Conservation (phyloP, 1,139 yeast genomes). For the Candida gigantensis region DNA sequence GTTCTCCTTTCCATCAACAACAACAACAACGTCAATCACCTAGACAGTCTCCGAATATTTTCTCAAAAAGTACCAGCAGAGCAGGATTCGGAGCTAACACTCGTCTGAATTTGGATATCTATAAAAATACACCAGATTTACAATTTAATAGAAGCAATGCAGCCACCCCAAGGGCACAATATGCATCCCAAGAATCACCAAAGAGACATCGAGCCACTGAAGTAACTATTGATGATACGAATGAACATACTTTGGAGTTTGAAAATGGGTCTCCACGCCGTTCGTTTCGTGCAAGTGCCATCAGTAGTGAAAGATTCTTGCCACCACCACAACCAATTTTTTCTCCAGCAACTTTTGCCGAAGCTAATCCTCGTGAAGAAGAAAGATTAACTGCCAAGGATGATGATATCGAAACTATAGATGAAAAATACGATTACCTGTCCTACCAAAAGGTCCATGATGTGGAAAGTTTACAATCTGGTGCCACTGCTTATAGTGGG, state of each 20-base stretch:
- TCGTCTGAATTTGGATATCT: not conserved
- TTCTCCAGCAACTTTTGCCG: slow-evolving; percentile 62
- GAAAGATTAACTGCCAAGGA: not conserved
- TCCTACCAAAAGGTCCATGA: slow-evolving; percentile 40
- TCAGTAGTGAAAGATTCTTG: slow-evolving; percentile 50
- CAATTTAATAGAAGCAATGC: slow-evolving; percentile 6
- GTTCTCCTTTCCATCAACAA: slow-evolving; percentile 3
- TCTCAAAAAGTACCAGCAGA: slow-evolving; percentile 51
- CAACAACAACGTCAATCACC: slow-evolving; percentile 20
- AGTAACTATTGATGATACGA: slow-evolving; percentile 45
- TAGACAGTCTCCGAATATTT: slow-evolving; percentile 48
- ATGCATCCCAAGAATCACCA: slow-evolving; percentile 67
- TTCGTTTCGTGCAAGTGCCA: slow-evolving; percentile 38
- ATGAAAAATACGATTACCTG: slow-evolving; percentile 33
- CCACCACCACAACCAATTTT: slow-evolving; percentile 69
- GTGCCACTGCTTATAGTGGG: slow-evolving; percentile 41
- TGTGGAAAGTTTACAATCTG: slow-evolving; percentile 40
- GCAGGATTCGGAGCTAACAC: slow-evolving; percentile 12
- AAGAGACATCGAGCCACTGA: slow-evolving; percentile 53
- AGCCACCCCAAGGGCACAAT: slow-evolving; percentile 53
- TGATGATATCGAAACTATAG: slow-evolving; percentile 25
- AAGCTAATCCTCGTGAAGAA: slow-evolving; percentile 55
- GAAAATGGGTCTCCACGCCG: slow-evolving; percentile 37
- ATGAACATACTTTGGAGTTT: slow-evolving; percentile 16
- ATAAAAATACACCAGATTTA: slow-evolving; percentile 12